phyloP scores from a whole-genome alignment of 2,329 filamentous ascomycete genomes.

The Seiridium unicorne region DNA sequence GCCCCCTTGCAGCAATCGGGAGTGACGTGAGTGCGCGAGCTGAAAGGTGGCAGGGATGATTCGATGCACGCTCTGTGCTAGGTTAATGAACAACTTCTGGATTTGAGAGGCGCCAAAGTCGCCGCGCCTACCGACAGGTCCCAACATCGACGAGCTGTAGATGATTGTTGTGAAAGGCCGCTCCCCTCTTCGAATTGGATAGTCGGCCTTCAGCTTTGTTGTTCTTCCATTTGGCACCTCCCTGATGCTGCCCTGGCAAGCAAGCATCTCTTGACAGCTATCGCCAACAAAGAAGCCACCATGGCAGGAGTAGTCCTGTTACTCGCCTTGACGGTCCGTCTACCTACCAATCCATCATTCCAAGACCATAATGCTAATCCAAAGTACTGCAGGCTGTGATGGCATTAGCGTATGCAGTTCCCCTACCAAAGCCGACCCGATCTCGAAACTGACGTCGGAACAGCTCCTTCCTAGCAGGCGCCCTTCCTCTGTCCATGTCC shows the following conservation, averaged over 20 bases:
- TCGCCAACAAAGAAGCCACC: constrained; percentile 2
- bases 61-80: not conserved
- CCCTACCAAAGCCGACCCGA: not conserved
- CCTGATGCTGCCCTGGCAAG: not conserved
- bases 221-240: not conserved
- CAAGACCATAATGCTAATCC: constrained; percentile 16
- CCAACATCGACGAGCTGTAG: not conserved
- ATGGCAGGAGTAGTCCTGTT: constrained; percentile 32
- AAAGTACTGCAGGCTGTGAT: constrained; percentile 28
- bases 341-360: not conserved
- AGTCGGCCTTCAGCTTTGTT: not conserved
- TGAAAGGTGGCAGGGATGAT: not conserved
- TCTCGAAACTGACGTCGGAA: constrained; percentile 8
- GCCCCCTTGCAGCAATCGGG: too few relatives aligned
- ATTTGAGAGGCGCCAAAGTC: not conserved
- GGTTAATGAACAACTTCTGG: not conserved
- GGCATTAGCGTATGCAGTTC: constrained; percentile 28
- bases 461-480: constrained; percentile 92
- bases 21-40: too few relatives aligned
- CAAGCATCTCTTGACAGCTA: too few relatives aligned
- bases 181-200: not conserved
- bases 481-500: constrained; percentile 83
- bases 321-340: constrained; percentile 29
- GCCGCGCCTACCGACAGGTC: not conserved
- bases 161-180: not conserved